Evolutionary conservation across 805 yeast genomes (phyloP).

Genomic region (Zygosaccharomyces gambellarensis): DNA sequence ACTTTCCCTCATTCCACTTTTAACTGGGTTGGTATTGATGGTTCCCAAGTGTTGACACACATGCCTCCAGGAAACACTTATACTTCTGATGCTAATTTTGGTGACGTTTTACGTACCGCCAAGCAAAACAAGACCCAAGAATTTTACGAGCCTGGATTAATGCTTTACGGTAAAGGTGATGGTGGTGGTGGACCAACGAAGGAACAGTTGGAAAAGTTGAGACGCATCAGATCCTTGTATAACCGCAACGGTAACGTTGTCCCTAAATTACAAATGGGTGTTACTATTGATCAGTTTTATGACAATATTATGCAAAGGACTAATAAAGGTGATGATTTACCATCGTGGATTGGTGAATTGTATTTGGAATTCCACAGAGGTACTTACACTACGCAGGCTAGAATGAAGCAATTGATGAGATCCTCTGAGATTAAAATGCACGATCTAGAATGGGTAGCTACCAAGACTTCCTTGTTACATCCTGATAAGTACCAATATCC

Average conservation of each 20-base stretch:
- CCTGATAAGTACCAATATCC: conserved; percentile 65
- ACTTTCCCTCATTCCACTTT: conserved; percentile 84
- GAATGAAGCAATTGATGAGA: conserved; percentile 76
- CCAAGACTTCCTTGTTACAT: conserved; percentile 56
- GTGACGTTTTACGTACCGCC: conserved; percentile 80
- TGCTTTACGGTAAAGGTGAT: conserved; percentile 90
- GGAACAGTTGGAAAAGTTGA: conserved; percentile 86
- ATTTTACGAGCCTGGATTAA: conserved; percentile 71
- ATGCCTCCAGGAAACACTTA: conserved; percentile 98
- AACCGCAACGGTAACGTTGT: conserved; percentile 68
- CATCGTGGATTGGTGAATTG: conserved; percentile 90
- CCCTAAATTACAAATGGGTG: conserved; percentile 77
- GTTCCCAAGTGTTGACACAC: conserved; percentile 87
- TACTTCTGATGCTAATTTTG: conserved; percentile 88
- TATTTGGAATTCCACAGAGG: conserved; percentile 96
- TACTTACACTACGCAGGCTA: conserved; percentile 91
- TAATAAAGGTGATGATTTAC: conserved; percentile 60
- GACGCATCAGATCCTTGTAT: conserved; percentile 84
- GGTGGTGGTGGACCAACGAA: conserved; percentile 99
- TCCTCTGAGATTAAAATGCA: conserved; percentile 68
- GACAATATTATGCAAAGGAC: conserved; percentile 59
- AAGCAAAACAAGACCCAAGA: conserved; percentile 79
- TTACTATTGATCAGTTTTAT: conserved; percentile 70
- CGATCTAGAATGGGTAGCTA: conserved; percentile 80
- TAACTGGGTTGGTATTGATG: conserved; percentile 94